Conservation (phyloP, 1,284 basidiomycete genomes). For the Rhodotorula sp. region DNA sequence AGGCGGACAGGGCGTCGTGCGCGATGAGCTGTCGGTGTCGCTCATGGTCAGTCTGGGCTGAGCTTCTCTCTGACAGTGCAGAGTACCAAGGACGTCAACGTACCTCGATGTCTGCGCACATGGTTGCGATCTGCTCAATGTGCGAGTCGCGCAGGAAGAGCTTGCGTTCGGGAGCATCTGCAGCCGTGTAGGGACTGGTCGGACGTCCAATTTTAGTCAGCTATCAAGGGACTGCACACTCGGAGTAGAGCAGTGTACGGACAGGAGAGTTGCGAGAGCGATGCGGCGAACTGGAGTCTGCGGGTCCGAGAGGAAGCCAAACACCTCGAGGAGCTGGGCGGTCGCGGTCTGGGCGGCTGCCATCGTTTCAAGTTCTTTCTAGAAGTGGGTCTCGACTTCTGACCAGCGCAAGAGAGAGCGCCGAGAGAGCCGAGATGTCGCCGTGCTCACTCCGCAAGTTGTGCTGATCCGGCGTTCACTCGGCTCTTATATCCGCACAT, state of each 20-base stretch:
- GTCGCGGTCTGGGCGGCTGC: constrained; percentile 5
- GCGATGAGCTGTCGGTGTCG: constrained; percentile 67
- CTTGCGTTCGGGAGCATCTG: constrained; percentile 33
- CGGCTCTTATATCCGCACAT: no score
- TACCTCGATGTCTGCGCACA: constrained; percentile 40
- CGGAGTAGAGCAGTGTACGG: no score
- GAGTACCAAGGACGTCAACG: background rate
- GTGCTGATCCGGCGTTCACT: no score
- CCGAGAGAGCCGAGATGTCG: background rate
- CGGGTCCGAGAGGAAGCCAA: constrained; percentile 33
- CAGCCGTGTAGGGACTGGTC: constrained; percentile 36
- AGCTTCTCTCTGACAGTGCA: no score
- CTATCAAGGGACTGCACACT: no score
- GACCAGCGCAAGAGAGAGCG: background rate
- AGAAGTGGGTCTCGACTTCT: background rate
- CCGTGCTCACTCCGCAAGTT: no score
- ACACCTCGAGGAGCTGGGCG: constrained; percentile 35
- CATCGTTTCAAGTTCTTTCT: background rate
- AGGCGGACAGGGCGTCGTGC: constrained; percentile 89
- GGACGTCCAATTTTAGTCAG: background rate
- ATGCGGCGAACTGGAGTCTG: constrained; percentile 38
- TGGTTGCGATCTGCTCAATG: constrained; percentile 38
- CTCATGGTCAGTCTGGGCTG: no score
- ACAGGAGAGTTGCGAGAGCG: constrained; percentile 37
- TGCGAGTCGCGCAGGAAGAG: constrained; percentile 36